Percentiles rank a stretch among this genome's conserved stretches.
Conservation (phyloP, 169 alveolate genomes). For the Cryptosporidium tyzzeri region DNA sequence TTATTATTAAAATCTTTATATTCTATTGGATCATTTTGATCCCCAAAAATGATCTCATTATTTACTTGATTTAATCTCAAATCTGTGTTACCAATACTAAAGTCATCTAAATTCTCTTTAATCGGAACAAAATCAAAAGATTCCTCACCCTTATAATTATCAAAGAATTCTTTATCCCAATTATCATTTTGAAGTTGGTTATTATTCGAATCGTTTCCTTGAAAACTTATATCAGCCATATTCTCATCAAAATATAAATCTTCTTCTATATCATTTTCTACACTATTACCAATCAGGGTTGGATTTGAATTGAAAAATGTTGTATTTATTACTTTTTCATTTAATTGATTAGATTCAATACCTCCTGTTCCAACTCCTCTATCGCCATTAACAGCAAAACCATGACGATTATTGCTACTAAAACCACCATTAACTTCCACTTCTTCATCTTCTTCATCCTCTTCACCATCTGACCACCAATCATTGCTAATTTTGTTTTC, state of each 20-base stretch:
- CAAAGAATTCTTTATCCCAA: slow-evolving; percentile 25
- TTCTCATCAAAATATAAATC: slow-evolving; percentile 32
- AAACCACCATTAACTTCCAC: not conserved
- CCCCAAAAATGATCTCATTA: not conserved
- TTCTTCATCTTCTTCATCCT: slow-evolving; percentile 36
- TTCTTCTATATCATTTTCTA: not conserved
- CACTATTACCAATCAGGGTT: not conserved
- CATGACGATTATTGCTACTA: too few species aligned
- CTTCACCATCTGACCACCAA: slow-evolving; percentile 72
- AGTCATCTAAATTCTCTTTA: not conserved
- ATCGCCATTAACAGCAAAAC: not conserved
- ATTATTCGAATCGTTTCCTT: slow-evolving; percentile 9
- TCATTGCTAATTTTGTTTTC: slow-evolving; percentile 49
- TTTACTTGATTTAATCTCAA: not conserved
- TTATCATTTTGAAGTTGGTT: slow-evolving; percentile 18
- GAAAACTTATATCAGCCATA: slow-evolving; percentile 23
- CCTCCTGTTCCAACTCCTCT: not conserved
- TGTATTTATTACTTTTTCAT: not conserved
- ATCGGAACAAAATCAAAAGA: slow-evolving; percentile 3
- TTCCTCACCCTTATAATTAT: not conserved
- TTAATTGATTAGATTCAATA: not conserved
- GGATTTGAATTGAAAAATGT: slow-evolving; percentile 3
- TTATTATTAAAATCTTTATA: not conserved
- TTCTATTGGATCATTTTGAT: not conserved
- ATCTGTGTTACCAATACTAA: not conserved